A percentile compares a stretch with the other conserved stretches of the same genome.
Conservation (phyloP, 2,329 filamentous ascomycete species). For the Bretziella fagacearum region DNA sequence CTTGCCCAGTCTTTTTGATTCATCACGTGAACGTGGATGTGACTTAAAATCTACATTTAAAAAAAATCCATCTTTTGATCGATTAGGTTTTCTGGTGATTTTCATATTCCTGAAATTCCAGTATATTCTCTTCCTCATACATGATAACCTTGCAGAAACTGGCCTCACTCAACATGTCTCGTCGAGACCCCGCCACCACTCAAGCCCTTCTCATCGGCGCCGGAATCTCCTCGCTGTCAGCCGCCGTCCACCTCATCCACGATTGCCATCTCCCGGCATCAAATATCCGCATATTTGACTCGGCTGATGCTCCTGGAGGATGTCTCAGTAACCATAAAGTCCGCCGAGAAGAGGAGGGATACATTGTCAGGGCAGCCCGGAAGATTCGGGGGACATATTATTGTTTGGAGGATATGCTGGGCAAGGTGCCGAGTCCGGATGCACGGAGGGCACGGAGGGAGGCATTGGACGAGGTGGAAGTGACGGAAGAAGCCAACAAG, state of each 20-base stretch:
- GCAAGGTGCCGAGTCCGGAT: slow-evolving; percentile 11
- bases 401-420: slow-evolving; percentile 20
- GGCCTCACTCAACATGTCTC: too few species aligned
- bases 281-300: slow-evolving; percentile 23
- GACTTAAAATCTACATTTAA: too few species aligned
- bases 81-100: too few species aligned
- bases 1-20: too few species aligned
- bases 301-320: slow-evolving; percentile 19
- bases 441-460: background rate
- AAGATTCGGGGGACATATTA: slow-evolving; percentile 22
- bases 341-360: slow-evolving; percentile 19
- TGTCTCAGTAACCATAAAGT: slow-evolving; percentile 20
- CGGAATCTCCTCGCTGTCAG: slow-evolving; percentile 22
- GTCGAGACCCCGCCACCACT: background rate
- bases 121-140: too few species aligned
- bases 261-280: slow-evolving; percentile 22
- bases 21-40: too few species aligned
- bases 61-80: too few species aligned
- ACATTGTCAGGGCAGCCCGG: slow-evolving; percentile 22
- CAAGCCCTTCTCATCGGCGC: slow-evolving; percentile 22
- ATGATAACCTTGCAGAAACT: too few species aligned
- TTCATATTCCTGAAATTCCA: too few species aligned
- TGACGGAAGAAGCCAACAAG: background rate
- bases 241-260: slow-evolving; percentile 22
- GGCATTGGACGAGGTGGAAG: background rate